Conservation (phyloP, 495 filamentous ascomycete species). For the Cladorrhinum samala region DNA sequence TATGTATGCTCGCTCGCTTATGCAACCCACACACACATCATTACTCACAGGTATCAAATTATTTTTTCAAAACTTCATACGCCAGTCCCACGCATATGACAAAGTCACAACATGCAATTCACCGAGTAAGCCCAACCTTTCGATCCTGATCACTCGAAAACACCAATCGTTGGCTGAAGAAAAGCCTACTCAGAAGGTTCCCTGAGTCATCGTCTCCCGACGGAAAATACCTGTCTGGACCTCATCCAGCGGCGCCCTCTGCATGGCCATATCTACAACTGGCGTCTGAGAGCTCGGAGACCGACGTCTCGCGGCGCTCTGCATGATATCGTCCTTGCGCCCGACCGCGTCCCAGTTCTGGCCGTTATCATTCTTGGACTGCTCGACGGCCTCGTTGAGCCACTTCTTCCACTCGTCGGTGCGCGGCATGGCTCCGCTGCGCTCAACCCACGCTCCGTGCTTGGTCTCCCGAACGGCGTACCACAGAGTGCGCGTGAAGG, state of each 20-base stretch:
- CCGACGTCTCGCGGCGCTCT: slow-evolving; percentile 16
- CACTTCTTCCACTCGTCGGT: slow-evolving; percentile 48
- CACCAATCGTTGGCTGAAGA: too few relatives aligned
- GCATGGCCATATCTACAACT: slow-evolving; percentile 8
- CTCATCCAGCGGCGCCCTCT: slow-evolving; percentile 18
- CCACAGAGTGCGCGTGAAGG: slow-evolving; percentile 52
- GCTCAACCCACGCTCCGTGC: slow-evolving; percentile 43
- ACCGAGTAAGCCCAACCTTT: too few relatives aligned
- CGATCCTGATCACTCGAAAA: too few relatives aligned
- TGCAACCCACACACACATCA: too few relatives aligned
- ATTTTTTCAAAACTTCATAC: too few relatives aligned
- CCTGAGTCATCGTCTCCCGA: not conserved
- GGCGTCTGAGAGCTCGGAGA: slow-evolving; percentile 1
- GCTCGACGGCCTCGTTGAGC: slow-evolving; percentile 43
- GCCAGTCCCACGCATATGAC: too few relatives aligned
- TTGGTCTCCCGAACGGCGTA: slow-evolving; percentile 48
- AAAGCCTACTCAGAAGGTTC: too few relatives aligned
- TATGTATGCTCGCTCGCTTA: too few relatives aligned
- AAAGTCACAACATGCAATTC: too few relatives aligned
- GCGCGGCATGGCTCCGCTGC: slow-evolving; percentile 41
- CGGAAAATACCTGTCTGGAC: slow-evolving; percentile 7
- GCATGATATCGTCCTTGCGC: slow-evolving; percentile 45
- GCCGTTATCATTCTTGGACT: slow-evolving; percentile 24
- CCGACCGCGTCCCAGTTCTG: slow-evolving; percentile 42
- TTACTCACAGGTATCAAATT: too few relatives aligned